Evolutionary conservation across 768 basidiomycete species (phyloP).

Genomic region (Lactarius deliciosus): DNA sequence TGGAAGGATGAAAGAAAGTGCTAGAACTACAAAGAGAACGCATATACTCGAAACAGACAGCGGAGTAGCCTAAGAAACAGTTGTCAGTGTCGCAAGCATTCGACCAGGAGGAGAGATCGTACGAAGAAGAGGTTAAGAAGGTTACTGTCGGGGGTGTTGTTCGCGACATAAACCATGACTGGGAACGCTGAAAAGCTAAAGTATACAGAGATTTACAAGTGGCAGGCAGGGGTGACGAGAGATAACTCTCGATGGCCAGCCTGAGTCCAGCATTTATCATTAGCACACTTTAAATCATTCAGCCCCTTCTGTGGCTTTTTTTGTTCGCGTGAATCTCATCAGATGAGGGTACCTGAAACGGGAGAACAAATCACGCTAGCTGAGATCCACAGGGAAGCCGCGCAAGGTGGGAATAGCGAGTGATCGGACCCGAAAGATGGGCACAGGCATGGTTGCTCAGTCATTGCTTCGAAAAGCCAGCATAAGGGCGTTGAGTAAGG

Average conservation of each 20-base stretch:
- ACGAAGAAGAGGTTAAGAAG: conserved; percentile 7
- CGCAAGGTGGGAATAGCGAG: conserved; percentile 9
- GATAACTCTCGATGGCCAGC: neutral
- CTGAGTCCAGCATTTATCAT: neutral
- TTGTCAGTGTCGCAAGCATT: conserved; percentile 5
- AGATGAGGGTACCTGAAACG: conserved; percentile 11
- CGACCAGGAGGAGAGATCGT: neutral
- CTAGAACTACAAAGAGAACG: conserved; percentile 6
- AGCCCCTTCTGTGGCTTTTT: conserved; percentile 1
- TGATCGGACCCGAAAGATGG: conserved; percentile 9
- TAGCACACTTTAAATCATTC: conserved; percentile 7
- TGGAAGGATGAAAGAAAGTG: conserved; percentile 20
- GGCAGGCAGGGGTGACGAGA: neutral
- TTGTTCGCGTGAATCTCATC: neutral
- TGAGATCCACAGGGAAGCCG: conserved; percentile 8
- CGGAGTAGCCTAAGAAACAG: neutral
- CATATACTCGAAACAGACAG: neutral
- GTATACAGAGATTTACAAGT: conserved; percentile 16
- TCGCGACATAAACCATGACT: conserved; percentile 13
- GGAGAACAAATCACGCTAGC: neutral
- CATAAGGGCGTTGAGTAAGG: neutral
- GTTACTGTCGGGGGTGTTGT: conserved; percentile 5
- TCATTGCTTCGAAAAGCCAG: conserved; percentile 6
- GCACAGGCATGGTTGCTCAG: neutral
- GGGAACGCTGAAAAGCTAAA: neutral